Percentiles rank a stretch among this genome's conserved stretches.
Conservation (phyloP, 129 eudicot species). For the Tagetes patula region DNA sequence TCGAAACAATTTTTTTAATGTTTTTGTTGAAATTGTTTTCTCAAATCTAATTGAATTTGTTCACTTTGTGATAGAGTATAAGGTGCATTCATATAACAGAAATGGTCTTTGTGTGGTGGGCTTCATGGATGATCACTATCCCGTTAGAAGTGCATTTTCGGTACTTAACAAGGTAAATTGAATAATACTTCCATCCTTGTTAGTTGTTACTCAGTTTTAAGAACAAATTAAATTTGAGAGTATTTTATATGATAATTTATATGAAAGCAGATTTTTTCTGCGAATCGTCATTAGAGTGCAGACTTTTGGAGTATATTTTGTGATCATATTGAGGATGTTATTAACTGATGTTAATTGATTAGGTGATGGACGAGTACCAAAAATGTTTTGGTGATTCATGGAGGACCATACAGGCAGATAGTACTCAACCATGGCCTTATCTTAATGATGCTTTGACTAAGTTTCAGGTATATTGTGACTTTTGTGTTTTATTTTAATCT, state of each 20-base stretch:
- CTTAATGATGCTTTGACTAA: conserved; percentile 74
- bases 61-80: conserved; percentile 36
- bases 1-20: not conserved
- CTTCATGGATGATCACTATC: conserved; percentile 96
- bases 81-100: conserved; percentile 51
- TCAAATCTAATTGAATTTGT: conserved; percentile 4
- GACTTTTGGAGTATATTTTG: not conserved
- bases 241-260: not conserved
- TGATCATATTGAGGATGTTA: not conserved
- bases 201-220: not conserved
- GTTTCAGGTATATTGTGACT: conserved; percentile 61
- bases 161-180: conserved; percentile 65
- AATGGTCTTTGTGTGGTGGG: conserved; percentile 85
- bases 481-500: not conserved
- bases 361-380: conserved; percentile 86
- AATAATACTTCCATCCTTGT: not conserved
- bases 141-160: conserved; percentile 93
- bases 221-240: not conserved
- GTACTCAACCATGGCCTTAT: conserved; percentile 81
- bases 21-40: not conserved
- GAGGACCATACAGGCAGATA: conserved; percentile 71
- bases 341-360: conserved; percentile 16
- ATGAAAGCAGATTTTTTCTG: not conserved
- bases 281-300: not conserved
- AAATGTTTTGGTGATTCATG: conserved; percentile 87